Conservation (phyloP, 2,329 filamentous ascomycete genomes). For the Talaromyces islandicus region DNA sequence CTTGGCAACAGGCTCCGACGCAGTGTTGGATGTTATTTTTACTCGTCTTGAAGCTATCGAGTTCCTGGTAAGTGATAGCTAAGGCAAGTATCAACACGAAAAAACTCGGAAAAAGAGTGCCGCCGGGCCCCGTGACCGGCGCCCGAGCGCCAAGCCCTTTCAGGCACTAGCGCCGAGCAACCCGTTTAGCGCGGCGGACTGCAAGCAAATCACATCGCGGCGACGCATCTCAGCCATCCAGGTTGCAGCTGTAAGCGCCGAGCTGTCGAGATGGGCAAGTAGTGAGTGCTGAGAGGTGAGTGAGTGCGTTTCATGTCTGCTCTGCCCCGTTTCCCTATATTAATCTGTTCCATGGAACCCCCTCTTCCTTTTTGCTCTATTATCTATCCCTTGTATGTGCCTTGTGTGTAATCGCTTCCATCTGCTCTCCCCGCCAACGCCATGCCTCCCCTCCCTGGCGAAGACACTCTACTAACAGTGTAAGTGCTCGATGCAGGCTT, state of each 20-base stretch:
- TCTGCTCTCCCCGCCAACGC: slow-evolving; percentile 8
- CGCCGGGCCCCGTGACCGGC: not conserved
- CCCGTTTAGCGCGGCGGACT: not conserved
- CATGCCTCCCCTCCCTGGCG: slow-evolving; percentile 43
- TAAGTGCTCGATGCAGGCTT: slow-evolving; percentile 23
- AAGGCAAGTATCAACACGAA: not conserved
- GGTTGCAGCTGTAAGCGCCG: slow-evolving; percentile 10
- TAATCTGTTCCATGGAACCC: not conserved
- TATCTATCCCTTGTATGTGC: slow-evolving; percentile 3
- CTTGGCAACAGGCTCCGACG: not conserved
- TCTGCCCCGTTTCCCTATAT: not conserved
- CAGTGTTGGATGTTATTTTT: not conserved
- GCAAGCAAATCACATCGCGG: slow-evolving; percentile 8
- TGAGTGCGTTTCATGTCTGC: not conserved
- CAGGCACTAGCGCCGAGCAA: not conserved
- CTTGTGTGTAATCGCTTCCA: not conserved
- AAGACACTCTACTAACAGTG: slow-evolving; percentile 43
- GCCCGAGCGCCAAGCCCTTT: not conserved
- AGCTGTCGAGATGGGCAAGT: not conserved
- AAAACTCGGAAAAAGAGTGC: slow-evolving; percentile 5
- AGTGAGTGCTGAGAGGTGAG: slow-evolving; percentile 3
- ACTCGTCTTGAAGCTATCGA: not conserved
- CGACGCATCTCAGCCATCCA: slow-evolving; percentile 5
- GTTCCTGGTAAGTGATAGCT: too few species aligned
- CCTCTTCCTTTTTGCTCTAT: not conserved